Evolutionary conservation across 768 basidiomycete genomes (phyloP).

Genomic region (Agaricus subrufescens): DNA sequence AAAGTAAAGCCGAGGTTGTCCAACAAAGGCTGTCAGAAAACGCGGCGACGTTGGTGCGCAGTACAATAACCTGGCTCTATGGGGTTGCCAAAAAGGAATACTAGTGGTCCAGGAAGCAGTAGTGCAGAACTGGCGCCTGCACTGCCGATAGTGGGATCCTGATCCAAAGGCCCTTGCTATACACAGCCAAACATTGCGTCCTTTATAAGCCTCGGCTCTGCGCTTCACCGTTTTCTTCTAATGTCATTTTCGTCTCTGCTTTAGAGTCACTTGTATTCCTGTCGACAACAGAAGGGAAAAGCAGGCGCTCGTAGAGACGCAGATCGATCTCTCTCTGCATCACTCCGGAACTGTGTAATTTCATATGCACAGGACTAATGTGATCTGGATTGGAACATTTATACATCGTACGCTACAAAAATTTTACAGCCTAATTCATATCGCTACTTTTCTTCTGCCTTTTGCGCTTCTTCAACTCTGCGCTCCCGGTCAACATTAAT

Average conservation of each 20-base stretch:
- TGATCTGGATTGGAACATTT: slow-evolving; percentile 26
- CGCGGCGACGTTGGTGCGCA: too few species aligned
- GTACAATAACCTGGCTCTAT: too few species aligned
- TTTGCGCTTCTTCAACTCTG: slow-evolving; percentile 37
- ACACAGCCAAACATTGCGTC: slow-evolving; percentile 29
- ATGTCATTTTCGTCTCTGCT: slow-evolving; percentile 42
- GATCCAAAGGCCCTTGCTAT: slow-evolving; percentile 20
- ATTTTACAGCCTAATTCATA: not conserved
- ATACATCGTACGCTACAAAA: not conserved
- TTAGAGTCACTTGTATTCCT: slow-evolving; percentile 70
- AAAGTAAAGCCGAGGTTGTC: too few species aligned
- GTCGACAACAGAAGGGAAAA: slow-evolving; percentile 32
- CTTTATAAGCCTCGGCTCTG: slow-evolving; percentile 21
- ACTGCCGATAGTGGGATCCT: not conserved
- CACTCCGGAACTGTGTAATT: slow-evolving; percentile 12
- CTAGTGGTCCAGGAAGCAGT: not conserved
- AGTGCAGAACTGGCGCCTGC: not conserved
- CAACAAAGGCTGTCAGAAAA: too few species aligned
- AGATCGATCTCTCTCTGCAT: slow-evolving; percentile 33
- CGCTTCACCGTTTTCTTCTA: slow-evolving; percentile 18
- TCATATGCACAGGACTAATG: slow-evolving; percentile 18
- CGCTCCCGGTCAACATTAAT: slow-evolving; percentile 65
- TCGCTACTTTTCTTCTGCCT: slow-evolving; percentile 14
- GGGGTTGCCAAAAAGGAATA: too few species aligned
- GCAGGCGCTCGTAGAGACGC: slow-evolving; percentile 70